Base-by-base conservation (phyloP, 139 green algal genomes). In the Mesostigma viride region DNA sequence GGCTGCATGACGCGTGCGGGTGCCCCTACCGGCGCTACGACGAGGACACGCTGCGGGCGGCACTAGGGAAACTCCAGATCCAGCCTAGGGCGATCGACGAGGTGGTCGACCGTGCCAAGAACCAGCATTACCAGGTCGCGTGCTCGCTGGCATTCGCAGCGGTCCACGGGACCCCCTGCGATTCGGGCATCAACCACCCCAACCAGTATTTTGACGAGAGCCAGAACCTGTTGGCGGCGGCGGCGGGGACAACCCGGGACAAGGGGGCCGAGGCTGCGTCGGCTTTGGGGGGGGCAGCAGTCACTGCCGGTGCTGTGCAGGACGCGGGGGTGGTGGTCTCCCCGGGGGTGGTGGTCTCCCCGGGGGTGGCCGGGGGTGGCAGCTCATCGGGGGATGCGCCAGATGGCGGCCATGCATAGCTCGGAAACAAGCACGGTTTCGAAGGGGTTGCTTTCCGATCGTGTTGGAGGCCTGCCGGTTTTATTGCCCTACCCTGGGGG, bases 141-240 rank as follows among this genome's bases (percentile, higher is more conserved):
- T 98, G 92, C 80, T 83, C 76, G 0, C 64, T 77, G n/a, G 78
- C 80, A 1, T 97, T 92, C 72, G 87, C 96, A 77, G 88, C 85
- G 22, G 67, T 85, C 48, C 79, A 89, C 48, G 81, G 78, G 44
- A 35, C 28, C 8, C 79, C 72, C 8, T 87, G 85, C 67, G 90
- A 95, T 17, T 76, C 77, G 11, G 90, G 90, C 62, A 90, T 97
- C 71, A 91, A 94, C 63, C 85, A 95, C 71, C 91, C 91, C 58
- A 90, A 95, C 70, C 86, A 95, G 81, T 95, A 95, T 40, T 74
- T 73, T 28, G 59, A 74, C 6, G 20, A 74, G 67, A 74, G 67
- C 67, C 11, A 32, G 35, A 74, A 74, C 44, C 27, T 67, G 20
- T 62, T 59, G 61, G 40, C 40, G n/a, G n/a, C n/a, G n/a, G n/a